phyloP scores from a whole-genome alignment of 345 rosid genomes.

The Jatropha curcas region DNA sequence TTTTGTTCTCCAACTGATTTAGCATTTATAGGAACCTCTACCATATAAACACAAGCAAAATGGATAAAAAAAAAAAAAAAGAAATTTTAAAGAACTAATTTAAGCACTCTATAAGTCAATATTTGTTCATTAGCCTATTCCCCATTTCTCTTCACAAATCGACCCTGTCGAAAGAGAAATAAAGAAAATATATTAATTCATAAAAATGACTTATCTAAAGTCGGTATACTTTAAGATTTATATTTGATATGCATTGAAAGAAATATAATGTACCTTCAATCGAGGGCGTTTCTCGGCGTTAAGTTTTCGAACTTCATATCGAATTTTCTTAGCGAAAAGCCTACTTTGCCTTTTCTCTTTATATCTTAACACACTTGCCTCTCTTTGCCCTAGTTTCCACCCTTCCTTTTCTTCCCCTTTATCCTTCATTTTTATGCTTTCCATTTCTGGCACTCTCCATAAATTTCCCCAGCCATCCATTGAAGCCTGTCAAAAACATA shows the following conservation, averaged over 20 bases:
- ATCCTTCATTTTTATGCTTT: conserved; percentile 13
- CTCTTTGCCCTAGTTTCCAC: conserved; percentile 60
- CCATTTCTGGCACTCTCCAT: conserved; percentile 69
- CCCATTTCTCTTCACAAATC: conserved; percentile 57
- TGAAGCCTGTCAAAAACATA: conserved; percentile 37
- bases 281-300: conserved; percentile 97
- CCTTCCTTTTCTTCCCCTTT: too few relatives aligned
- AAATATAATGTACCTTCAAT: conserved; percentile 45
- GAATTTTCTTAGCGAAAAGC: conserved; percentile 78
- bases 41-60: neutral
- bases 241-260: too few relatives aligned
- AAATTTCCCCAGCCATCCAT: conserved; percentile 33
- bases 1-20: neutral
- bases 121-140: neutral
- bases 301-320: conserved; percentile 89
- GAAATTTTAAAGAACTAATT: too few relatives aligned
- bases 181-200: neutral
- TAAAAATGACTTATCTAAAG: neutral
- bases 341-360: conserved; percentile 86
- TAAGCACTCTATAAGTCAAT: too few relatives aligned
- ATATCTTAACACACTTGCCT: conserved; percentile 87
- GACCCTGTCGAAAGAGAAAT: conserved; percentile 43
- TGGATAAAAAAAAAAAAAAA: too few relatives aligned
- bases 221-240: too few relatives aligned
- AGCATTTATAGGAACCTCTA: neutral